phyloP scores from a whole-genome alignment of 2,329 filamentous ascomycete genomes.

The Aspergillus unguis region DNA sequence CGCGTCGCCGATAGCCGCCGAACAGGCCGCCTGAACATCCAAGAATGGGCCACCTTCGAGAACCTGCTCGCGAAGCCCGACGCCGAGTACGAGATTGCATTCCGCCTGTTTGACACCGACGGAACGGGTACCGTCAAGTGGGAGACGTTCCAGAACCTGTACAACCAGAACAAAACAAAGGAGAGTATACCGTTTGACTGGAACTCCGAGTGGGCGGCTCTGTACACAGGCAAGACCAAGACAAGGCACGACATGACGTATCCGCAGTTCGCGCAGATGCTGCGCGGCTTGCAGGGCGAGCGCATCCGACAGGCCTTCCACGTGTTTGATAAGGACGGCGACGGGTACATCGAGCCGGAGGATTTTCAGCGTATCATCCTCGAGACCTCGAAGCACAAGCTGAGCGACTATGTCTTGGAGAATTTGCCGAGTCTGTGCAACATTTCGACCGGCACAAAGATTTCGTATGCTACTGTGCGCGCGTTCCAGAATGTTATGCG shows the following conservation, averaged over 20 bases:
- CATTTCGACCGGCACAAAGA: slow-evolving; percentile 84
- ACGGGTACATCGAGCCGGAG: slow-evolving; percentile 92
- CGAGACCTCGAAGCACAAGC: slow-evolving; percentile 90
- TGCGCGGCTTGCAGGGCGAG: slow-evolving; percentile 93
- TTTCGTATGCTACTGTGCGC: slow-evolving; percentile 95
- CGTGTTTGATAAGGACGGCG: slow-evolving; percentile 81
- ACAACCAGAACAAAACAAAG: slow-evolving; percentile 82
- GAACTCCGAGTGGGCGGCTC: slow-evolving; percentile 92
- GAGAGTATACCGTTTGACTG: slow-evolving; percentile 91
- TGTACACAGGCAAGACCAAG: slow-evolving; percentile 87
- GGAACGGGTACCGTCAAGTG: slow-evolving; percentile 83
- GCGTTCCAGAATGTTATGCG: slow-evolving; percentile 98
- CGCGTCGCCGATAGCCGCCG: slow-evolving; percentile 77
- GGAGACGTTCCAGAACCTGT: slow-evolving; percentile 78
- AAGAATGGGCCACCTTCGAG: slow-evolving; percentile 91
- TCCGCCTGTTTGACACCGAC: slow-evolving; percentile 89
- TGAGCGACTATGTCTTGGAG: slow-evolving; percentile 90
- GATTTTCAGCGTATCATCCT: slow-evolving; percentile 96
- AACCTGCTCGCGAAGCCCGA: slow-evolving; percentile 91
- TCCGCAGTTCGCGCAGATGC: slow-evolving; percentile 95
- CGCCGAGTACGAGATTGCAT: slow-evolving; percentile 98
- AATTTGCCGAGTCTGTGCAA: slow-evolving; percentile 93
- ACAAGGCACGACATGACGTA: slow-evolving; percentile 91
- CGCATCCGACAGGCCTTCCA: slow-evolving; percentile 94
- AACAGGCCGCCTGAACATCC: slow-evolving; percentile 69